A percentile compares a stretch with the other conserved stretches of the same genome.
phyloP scores from a whole-genome alignment of 228 moss, liverwort and hornwort species.

The Sphagnum fallax region DNA sequence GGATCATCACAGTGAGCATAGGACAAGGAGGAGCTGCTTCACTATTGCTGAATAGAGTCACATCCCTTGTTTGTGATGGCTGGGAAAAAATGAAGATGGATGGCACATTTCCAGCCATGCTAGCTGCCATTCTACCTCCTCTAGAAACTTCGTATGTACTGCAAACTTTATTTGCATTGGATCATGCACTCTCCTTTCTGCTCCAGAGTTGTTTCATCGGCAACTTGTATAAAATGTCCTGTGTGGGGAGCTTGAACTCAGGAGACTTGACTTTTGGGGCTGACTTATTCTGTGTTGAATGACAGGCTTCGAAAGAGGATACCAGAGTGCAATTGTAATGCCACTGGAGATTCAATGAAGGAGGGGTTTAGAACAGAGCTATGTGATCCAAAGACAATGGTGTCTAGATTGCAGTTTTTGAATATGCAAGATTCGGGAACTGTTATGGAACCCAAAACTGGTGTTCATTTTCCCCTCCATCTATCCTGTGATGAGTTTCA shows the following conservation, averaged over 20 bases:
- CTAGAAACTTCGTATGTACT: conserved; percentile 47
- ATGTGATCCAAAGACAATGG: conserved; percentile 13
- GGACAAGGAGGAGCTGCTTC: conserved; percentile 28
- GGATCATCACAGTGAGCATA: conserved; percentile 22
- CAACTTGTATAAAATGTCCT: no score
- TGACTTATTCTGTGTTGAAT: no score
- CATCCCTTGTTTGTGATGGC: conserved; percentile 52
- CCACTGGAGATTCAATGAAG: conserved; percentile 23
- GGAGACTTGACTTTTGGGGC: no score
- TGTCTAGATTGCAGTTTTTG: conserved; percentile 9
- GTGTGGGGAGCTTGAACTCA: no score
- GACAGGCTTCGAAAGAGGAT: conserved; percentile 23
- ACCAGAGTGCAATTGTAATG: conserved; percentile 26
- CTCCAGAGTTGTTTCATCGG: no score
- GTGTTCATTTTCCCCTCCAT: conserved; percentile 68
- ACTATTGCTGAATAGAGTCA: conserved; percentile 42
- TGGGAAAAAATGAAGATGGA: conserved; percentile 54
- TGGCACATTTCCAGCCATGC: conserved; percentile 36
- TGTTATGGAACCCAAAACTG: conserved; percentile 87
- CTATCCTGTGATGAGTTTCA: conserved; percentile 40
- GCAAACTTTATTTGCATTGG: not conserved
- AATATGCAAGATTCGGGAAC: conserved; percentile 15
- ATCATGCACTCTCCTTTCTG: not conserved
- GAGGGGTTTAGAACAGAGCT: conserved; percentile 27
- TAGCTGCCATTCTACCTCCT: conserved; percentile 65